Evolutionary conservation across 176 grass and related monocot genomes (phyloP), one percentile per base, ranked within the genome.

Genomic region (Chloris gayana): DNA sequence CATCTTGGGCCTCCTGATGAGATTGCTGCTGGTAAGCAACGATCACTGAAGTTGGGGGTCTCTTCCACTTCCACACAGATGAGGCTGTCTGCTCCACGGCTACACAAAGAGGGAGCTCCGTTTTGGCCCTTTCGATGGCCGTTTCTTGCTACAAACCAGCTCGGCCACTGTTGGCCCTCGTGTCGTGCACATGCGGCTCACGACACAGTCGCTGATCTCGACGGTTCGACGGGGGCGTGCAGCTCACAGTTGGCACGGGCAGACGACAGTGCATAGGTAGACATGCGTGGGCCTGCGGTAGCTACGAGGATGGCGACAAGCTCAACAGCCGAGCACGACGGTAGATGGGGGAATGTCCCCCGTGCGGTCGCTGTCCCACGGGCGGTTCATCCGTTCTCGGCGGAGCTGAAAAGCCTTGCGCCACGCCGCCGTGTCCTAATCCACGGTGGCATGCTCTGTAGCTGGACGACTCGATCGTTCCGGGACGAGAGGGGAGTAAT

Each of bases 161-260:
- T 11, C 24, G 38, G 0, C 14, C 26, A 76, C 82, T 88, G 81
- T 75, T 72, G 29, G 13, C 17, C 56, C 3, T 49, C n/a, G 44
- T 85, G 82, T 49, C n/a, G 44, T 85, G 82, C 82, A 77, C 82
- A 89, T 85, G 82, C 58, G 72, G 64, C 46, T 56, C 72, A 12
- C 13, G 17, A 27, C 51, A 80, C 54, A 85, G 71, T 9, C 17
- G 31, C n/a, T 1, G 47, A 81, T 45, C 58, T 67, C 8, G 59
- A 85, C 37, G 18, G 41, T 18, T 59, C 46, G 35, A 59, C 6
- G 12, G 58, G 17, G 77, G 31, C 77, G 78, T 77, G 77, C 25
- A 12, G 31, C 82, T 25, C 87, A 81, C 82, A 85, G 82, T 89
- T 4, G 45, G 67, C 35, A 25, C 4, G 4, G 63, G 7, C 51